Evolutionary conservation across 352 stramenopile genomes (phyloP).

Genomic region (Phytophthora boehmeriae): DNA sequence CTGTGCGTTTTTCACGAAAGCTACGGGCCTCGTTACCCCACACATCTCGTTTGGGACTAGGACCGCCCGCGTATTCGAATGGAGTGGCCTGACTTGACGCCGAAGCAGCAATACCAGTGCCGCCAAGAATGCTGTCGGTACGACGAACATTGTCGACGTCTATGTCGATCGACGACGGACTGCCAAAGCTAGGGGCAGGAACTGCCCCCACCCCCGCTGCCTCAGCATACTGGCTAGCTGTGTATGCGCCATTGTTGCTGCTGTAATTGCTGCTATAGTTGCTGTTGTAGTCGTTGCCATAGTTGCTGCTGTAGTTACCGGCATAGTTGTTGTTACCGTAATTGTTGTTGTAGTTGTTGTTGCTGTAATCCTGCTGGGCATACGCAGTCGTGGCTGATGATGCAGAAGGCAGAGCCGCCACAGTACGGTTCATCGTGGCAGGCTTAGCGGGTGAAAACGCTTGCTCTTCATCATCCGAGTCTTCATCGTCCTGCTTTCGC

Average conservation of each 20-base stretch:
- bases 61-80: conserved; percentile 40
- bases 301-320: conserved; percentile 13
- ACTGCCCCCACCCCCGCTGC: conserved; percentile 16
- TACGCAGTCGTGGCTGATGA: conserved; percentile 34
- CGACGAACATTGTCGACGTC: conserved; percentile 28
- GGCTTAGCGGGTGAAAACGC: conserved; percentile 37
- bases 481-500: conserved; percentile 58
- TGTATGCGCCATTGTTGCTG: conserved; percentile 1
- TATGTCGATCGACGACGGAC: conserved; percentile 53
- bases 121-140: conserved; percentile 52
- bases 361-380: conserved; percentile 26
- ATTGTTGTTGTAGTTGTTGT: conserved; percentile 12
- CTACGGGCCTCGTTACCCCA: conserved; percentile 46
- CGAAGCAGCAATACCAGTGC: conserved; percentile 31
- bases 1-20: conserved; percentile 51
- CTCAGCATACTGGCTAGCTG: conserved; percentile 32
- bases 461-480: conserved; percentile 62
- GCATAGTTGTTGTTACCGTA: conserved; percentile 22
- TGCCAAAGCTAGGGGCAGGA: conserved; percentile 45
- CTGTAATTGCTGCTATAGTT: conserved; percentile 22
- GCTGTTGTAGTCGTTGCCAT: conserved; percentile 8
- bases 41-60: conserved; percentile 42
- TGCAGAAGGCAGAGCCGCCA: conserved; percentile 24
- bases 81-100: conserved; percentile 25
- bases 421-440: conserved; percentile 16